Evolutionary conservation across 2,329 filamentous ascomycete species (phyloP).

Genomic region (Ophiocordyceps camponoti-saundersi): DNA sequence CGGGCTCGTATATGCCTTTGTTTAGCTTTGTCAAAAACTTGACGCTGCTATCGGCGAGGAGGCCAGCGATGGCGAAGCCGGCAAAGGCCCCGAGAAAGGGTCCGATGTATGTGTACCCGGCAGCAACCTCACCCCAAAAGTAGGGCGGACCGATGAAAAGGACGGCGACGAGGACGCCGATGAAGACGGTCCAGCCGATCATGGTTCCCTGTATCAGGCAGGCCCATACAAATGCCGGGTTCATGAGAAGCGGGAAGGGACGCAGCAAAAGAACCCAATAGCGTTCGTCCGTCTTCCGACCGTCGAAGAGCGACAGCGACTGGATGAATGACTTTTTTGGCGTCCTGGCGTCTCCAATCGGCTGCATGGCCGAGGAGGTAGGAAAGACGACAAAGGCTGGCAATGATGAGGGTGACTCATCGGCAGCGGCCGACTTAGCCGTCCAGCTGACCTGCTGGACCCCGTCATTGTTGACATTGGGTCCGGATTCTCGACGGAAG

Average conservation of each 20-base stretch:
- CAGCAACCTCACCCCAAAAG: constrained; percentile 65
- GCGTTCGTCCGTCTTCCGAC: constrained; percentile 61
- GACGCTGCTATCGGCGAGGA: constrained; percentile 57
- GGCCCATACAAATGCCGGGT: constrained; percentile 72
- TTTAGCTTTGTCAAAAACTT: constrained; percentile 57
- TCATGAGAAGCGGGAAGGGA: constrained; percentile 67
- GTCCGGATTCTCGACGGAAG: constrained; percentile 45
- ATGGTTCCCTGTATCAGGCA: constrained; percentile 70
- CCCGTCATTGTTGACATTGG: constrained; percentile 37
- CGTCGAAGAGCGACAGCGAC: constrained; percentile 56
- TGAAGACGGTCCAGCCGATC: constrained; percentile 92
- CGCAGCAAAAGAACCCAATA: constrained; percentile 51
- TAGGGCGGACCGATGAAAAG: constrained; percentile 69
- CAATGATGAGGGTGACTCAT: neutral
- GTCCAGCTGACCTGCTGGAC: constrained; percentile 9
- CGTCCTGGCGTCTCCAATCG: constrained; percentile 15
- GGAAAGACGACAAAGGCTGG: constrained; percentile 15
- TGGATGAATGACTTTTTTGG: constrained; percentile 41
- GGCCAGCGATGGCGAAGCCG: constrained; percentile 60
- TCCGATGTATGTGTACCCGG: constrained; percentile 75
- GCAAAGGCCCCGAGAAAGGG: constrained; percentile 70
- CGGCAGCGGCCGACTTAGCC: neutral
- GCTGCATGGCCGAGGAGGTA: constrained; percentile 14
- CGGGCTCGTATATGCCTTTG: constrained; percentile 72
- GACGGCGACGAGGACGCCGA: constrained; percentile 66